Base-by-base conservation (phyloP, 257 asterid genomes). In the Datura wrightii region DNA sequence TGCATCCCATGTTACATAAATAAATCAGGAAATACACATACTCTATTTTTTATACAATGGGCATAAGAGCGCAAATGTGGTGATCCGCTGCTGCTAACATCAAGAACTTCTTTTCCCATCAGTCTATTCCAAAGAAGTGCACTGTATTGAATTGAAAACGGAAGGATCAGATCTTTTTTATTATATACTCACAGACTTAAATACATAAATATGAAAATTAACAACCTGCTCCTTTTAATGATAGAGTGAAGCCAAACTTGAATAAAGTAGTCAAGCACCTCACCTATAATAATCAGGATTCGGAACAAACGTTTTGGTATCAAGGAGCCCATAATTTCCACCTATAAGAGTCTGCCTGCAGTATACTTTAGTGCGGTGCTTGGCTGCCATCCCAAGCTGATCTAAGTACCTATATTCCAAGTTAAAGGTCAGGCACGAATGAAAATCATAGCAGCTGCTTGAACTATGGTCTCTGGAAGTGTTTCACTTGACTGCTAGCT, bases 311-410 rank as follows among this genome's bases (percentile, higher is more conserved):
- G 99, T 94, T 36, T 88, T 84, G 66, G 82, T 85, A 88, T 97
- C 91, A 59, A 97, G 94, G 72, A 97, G 97, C 80, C 93, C 98
- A 24, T 97, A 97, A 85, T 93, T 92, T 74, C 97, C 98, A 63
- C 99, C 99, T n/a, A 93, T 89, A 87, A 97, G 91, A 52, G 92
- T 89, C 90, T 97, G 99, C 82, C 98, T 90, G 88, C 99, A 95
- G 86, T 93, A 93, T 14, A 94, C 98, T 90, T 88, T 91, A 36
- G 97, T 95, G 10, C 83, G 85, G 60, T 94, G 89, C 91, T 85
- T 93, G 52, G 98, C 99, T 42, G 99, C 99, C 98, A 95, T 88
- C 37, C 97, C 99, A 63, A 97, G 98, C 90, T 95, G 97, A 92
- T 97, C 99, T 63, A 97, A 88, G 88, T 97, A 95, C 99, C 99